phyloP scores from a whole-genome alignment of 73 alveolate species.

The Breviolum minutum region DNA sequence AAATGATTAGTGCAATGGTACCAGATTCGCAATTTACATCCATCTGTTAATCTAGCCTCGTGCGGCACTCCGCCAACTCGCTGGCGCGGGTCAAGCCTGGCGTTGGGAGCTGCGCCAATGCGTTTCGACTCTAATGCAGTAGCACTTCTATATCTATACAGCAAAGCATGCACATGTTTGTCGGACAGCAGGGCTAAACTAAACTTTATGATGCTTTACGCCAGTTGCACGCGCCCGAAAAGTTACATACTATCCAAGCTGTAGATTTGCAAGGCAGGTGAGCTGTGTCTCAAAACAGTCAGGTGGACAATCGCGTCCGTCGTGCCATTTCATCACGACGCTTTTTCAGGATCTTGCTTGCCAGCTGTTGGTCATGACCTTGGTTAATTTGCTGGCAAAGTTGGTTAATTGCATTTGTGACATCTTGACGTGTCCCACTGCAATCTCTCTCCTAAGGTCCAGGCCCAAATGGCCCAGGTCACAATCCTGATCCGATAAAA shows the following conservation, averaged over 20 bases:
- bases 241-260: not conserved
- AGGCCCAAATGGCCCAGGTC: conserved; percentile 92
- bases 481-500: not conserved
- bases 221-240: not conserved
- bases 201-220: not conserved
- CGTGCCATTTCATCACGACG: conserved; percentile 95
- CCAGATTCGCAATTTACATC: not conserved
- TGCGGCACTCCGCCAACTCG: conserved; percentile 91
- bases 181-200: not conserved
- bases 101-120: not conserved
- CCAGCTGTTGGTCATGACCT: conserved; percentile 89
- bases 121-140: no score
- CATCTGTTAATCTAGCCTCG: not conserved
- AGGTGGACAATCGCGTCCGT: conserved; percentile 61
- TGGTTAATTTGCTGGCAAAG: not conserved
- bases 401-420: not conserved
- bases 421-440: not conserved
- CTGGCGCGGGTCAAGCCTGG: conserved; percentile 92
- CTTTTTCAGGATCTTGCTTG: conserved; percentile 73
- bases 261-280: no score
- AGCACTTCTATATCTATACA: not conserved
- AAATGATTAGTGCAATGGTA: no score
- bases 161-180: not conserved
- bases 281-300: not conserved
- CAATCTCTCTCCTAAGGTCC: not conserved